Percentiles rank a stretch among this genome's conserved stretches.
Evolutionary conservation across 2,329 filamentous ascomycete genomes (phyloP).

Genomic region (Thermomyces lanuginosus): DNA sequence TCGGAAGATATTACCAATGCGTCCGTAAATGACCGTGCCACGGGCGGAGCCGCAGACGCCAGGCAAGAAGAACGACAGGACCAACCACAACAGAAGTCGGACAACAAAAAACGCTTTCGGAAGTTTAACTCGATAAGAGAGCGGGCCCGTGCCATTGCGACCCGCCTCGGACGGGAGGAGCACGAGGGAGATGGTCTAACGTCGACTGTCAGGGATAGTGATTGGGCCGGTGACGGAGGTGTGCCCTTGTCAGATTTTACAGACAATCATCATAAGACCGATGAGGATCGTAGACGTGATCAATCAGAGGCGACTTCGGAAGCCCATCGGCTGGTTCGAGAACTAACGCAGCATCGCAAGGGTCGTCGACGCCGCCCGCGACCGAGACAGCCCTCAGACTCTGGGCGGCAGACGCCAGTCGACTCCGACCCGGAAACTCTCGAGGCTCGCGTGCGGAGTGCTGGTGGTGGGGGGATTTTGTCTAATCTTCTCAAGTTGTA

Average conservation of each 20-base stretch:
- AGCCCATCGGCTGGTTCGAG: slow-evolving; percentile 24
- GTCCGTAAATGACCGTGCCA: slow-evolving; percentile 4
- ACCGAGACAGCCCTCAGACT: slow-evolving; percentile 17
- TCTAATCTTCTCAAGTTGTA: slow-evolving; percentile 57
- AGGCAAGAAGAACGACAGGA: slow-evolving; percentile 1
- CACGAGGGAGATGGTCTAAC: slow-evolving; percentile 13
- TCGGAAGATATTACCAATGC: slow-evolving; percentile 16
- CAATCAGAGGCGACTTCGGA: slow-evolving; percentile 15
- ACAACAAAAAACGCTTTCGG: slow-evolving; percentile 3
- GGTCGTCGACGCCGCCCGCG: slow-evolving; percentile 15
- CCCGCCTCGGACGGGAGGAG: slow-evolving; percentile 11
- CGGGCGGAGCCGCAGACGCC: slow-evolving; percentile 1
- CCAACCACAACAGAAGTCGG: slow-evolving; percentile 3
- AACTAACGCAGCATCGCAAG: slow-evolving; percentile 15
- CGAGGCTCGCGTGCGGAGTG: slow-evolving; percentile 11
- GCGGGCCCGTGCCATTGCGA: slow-evolving; percentile 7
- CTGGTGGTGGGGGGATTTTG: slow-evolving; percentile 42
- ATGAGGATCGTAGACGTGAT: slow-evolving; percentile 12
- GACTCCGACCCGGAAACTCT: slow-evolving; percentile 11
- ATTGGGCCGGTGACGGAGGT: slow-evolving; percentile 14
- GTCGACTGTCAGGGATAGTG: slow-evolving; percentile 11
- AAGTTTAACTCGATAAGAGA: slow-evolving; percentile 5
- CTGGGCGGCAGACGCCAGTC: slow-evolving; percentile 16
- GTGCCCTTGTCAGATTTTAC: slow-evolving; percentile 14
- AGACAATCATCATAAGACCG: slow-evolving; percentile 16